phyloP scores from a whole-genome alignment of 2,329 filamentous ascomycete genomes.

The Pseudocercospora pini-densiflorae region DNA sequence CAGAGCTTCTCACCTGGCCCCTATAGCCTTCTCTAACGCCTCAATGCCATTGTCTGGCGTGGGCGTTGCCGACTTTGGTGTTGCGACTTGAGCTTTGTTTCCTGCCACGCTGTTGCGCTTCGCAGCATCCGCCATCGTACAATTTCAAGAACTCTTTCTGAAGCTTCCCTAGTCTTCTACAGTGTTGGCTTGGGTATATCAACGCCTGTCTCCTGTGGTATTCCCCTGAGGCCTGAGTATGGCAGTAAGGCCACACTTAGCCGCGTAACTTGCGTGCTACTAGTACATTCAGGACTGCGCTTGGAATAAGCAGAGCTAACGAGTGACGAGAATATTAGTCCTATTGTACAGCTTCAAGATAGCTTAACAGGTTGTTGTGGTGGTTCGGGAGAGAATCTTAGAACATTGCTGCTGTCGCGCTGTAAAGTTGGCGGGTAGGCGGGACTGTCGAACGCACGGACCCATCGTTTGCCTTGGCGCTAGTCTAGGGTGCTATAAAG shows the following conservation, averaged over 20 bases:
- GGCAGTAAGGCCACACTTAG: background rate
- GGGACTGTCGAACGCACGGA: background rate
- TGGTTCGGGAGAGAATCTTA: background rate
- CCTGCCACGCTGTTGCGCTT: constrained; percentile 61
- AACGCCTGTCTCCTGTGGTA: background rate
- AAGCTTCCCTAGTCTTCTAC: background rate
- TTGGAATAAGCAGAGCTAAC: background rate
- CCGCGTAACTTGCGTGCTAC: background rate
- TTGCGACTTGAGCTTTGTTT: constrained; percentile 51
- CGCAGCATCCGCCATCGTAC: constrained; percentile 57
- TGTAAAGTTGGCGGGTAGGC: background rate
- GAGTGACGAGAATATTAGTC: background rate
- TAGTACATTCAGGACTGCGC: background rate
- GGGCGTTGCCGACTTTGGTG: constrained; percentile 50
- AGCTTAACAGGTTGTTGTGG: background rate
- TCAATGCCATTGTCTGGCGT: constrained; percentile 54
- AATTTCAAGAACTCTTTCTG: background rate
- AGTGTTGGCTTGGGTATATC: background rate
- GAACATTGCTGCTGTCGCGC: background rate
- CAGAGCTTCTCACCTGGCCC: constrained; percentile 59
- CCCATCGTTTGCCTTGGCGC: background rate
- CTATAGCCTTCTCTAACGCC: constrained; percentile 63
- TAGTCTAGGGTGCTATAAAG: background rate
- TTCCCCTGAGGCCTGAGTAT: background rate
- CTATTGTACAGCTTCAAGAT: background rate